Conservation (phyloP, 2,329 filamentous ascomycete genomes). For the Verticillium albo-atrum region DNA sequence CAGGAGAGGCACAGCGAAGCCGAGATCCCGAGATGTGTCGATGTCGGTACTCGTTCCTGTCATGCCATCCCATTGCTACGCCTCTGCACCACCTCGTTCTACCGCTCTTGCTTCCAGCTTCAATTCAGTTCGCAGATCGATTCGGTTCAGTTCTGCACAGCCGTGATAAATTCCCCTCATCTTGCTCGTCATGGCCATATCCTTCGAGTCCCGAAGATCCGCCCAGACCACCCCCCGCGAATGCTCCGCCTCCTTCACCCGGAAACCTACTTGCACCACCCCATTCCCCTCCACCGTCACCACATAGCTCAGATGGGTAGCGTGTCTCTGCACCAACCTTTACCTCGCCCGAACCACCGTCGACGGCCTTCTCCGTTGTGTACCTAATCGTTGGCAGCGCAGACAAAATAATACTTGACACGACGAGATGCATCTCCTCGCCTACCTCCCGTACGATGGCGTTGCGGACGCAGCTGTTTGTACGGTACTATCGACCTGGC, state of each 20-base stretch:
- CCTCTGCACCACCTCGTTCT: too few species aligned
- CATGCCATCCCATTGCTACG: neutral
- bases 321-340: neutral
- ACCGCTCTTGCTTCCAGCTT: neutral
- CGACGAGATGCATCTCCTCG: neutral
- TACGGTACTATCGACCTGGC: neutral
- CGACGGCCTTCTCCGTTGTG: neutral
- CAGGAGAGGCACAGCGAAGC: neutral
- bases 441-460: constrained; percentile 1
- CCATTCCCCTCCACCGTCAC: neutral
- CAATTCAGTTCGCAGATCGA: too few species aligned
- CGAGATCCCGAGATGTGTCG: neutral
- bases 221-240: neutral
- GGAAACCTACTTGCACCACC: too few species aligned
- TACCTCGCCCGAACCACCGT: neutral
- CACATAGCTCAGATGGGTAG: neutral
- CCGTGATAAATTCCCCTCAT: neutral
- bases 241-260: neutral
- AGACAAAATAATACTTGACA: neutral
- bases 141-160: too few species aligned
- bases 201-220: neutral
- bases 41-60: neutral
- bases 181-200: neutral
- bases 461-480: neutral
- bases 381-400: neutral